phyloP scores from a whole-genome alignment of 768 basidiomycete species.

The Phaeotremella fagi region DNA sequence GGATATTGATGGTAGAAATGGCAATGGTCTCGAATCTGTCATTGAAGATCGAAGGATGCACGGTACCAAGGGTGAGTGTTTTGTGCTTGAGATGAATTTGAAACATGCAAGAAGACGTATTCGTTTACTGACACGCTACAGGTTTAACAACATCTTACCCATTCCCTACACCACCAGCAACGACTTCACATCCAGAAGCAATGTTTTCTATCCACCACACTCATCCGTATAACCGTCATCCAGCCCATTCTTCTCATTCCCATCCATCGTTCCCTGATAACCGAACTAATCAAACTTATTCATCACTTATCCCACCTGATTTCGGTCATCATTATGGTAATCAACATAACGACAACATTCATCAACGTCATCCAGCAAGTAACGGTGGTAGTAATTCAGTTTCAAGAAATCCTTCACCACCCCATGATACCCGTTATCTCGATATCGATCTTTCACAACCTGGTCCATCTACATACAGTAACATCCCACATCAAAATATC shows the following conservation, averaged over 20 bases:
- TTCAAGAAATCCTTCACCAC: conserved; percentile 2
- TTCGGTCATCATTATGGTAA: neutral
- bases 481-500: neutral
- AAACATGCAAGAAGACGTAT: neutral
- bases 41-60: neutral
- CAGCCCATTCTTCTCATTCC: neutral
- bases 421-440: conserved; percentile 9
- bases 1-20: neutral
- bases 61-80: neutral
- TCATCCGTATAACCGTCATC: neutral
- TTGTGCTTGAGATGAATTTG: neutral
- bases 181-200: neutral
- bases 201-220: neutral
- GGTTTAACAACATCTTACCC: too few relatives aligned
- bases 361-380: neutral
- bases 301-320: conserved; percentile 8
- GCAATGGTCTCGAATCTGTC: too few relatives aligned
- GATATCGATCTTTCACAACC: conserved; percentile 19
- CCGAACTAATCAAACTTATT: conserved; percentile 2
- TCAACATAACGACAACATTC: neutral
- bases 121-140: neutral
- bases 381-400: neutral
- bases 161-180: conserved; percentile 18
- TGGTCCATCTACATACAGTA: conserved; percentile 19
- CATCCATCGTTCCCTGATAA: conserved; percentile 5